Base-by-base conservation (phyloP, 129 eudicot genomes). In the Tagetes erecta region DNA sequence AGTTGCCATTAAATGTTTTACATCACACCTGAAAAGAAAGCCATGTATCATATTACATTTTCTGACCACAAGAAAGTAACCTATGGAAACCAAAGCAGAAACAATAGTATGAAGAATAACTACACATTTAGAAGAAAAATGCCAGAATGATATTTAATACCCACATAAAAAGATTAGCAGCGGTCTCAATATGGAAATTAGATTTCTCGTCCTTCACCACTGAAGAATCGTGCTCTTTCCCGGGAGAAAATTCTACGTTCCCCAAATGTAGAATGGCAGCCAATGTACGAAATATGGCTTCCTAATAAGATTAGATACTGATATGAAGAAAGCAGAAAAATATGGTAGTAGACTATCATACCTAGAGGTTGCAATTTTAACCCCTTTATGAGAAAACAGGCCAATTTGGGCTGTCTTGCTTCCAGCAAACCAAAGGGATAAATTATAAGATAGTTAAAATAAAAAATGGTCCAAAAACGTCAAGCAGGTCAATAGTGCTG, bases 201-300 rank as follows among this genome's bases (percentile, higher is more conserved):
- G 99, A 87, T 66, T 85, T 86, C 65, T 88, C 84, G 50, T 91
- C 92, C 84, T 90, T 91, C 56, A 94, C 70, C 34, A 78, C 85
- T 44, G 99, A 94, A 30, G 97, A 90, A 76, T 94, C 99, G 70
- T 94, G 96, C 83, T 94, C 99, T 86, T 88, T 91, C 12, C 99
- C 99, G 0, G 96, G 97, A 80, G 91, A 80, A 84, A 94, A 94
- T 50, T 88, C 97, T 46, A 94, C 58, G 75, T 94, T 94, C 44
- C 99, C 99, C 78, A 94, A 83, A 84, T 94, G 99, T 63, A 94
- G 76, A 74, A 94, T 94, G 33, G 89, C 97, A 44, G 97, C 99
- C 86, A 94, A 82, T 30, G 97, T 83, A 50, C 99, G 91, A 85
- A 94, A 94, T 84, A 94, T 91, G 40, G 97, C 86, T 85, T 91